phyloP scores from a whole-genome alignment of 2,329 filamentous ascomycete genomes.

The Nemania abortiva region DNA sequence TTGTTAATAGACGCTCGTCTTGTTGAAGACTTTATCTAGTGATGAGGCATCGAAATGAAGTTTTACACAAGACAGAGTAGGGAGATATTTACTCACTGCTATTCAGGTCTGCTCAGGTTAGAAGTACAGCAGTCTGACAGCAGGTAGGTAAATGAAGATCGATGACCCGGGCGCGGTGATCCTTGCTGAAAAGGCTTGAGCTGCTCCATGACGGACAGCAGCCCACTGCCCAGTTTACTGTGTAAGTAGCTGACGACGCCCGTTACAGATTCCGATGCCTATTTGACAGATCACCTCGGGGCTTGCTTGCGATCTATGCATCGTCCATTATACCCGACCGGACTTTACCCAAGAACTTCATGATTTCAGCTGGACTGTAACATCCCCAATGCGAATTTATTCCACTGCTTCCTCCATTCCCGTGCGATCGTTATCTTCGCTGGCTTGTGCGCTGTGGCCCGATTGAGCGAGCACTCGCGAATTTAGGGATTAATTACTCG shows the following conservation, averaged over 20 bases:
- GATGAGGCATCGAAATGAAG: no score
- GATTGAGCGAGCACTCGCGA: constrained; percentile 26
- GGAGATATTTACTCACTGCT: no score
- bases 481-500: neutral
- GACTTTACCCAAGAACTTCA: constrained; percentile 4
- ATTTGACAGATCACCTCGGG: constrained; percentile 3
- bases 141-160: constrained; percentile 13
- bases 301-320: neutral
- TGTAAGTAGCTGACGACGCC: constrained; percentile 21
- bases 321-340: constrained; percentile 9
- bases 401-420: constrained; percentile 11
- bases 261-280: neutral
- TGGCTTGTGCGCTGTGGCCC: constrained; percentile 34
- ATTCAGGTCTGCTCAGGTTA: no score
- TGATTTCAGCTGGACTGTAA: constrained; percentile 1
- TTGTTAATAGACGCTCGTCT: no score
- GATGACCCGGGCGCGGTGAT: constrained; percentile 20
- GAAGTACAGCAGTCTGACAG: no score
- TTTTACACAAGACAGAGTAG: no score
- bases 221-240: neutral
- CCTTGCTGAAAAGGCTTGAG: constrained; percentile 32
- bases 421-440: constrained; percentile 20
- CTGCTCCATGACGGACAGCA: constrained; percentile 12
- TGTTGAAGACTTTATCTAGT: no score
- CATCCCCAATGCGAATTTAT: constrained; percentile 32